A percentile compares a stretch with the other conserved stretches of the same genome.
Evolutionary conservation across 495 filamentous ascomycete genomes (phyloP).

Genomic region (Hypoxylon rickii): DNA sequence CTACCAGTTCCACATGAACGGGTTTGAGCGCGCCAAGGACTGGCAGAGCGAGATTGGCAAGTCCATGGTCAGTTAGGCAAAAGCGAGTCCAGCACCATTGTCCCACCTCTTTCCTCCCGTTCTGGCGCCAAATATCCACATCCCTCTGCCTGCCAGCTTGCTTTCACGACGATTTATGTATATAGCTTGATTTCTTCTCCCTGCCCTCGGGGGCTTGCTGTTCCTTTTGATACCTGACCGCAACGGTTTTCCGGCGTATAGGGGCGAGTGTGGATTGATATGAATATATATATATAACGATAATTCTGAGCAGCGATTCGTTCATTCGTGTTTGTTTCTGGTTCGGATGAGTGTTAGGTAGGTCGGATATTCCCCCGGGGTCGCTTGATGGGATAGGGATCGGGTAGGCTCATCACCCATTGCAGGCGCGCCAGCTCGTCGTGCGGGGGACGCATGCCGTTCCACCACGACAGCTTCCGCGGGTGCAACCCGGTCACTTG

Average conservation of each 20-base stretch:
- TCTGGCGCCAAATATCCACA: background rate
- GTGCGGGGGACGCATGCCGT: constrained; percentile 3
- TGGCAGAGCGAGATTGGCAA: constrained; percentile 97
- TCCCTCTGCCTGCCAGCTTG: background rate
- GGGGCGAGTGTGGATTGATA: constrained; percentile 2
- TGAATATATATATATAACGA: background rate
- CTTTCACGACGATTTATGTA: constrained; percentile 13
- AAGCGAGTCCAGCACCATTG: background rate
- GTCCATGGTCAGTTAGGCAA: constrained; percentile 46
- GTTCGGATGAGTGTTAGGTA: background rate
- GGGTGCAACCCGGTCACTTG: constrained; percentile 33
- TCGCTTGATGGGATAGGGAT: constrained; percentile 23
- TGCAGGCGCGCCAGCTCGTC: constrained; percentile 22
- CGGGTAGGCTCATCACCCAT: constrained; percentile 24
- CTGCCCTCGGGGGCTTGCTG: background rate
- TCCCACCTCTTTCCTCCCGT: background rate
- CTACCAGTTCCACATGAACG: constrained; percentile 81
- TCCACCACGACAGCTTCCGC: constrained; percentile 11
- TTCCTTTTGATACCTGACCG: constrained; percentile 18
- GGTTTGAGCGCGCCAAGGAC: constrained; percentile 81
- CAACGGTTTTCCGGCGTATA: constrained; percentile 8
- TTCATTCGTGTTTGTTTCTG: background rate
- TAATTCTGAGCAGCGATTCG: constrained; percentile 16
- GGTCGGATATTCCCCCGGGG: constrained; percentile 19
- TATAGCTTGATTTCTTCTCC: constrained; percentile 10